Evolutionary conservation across 2,329 filamentous ascomycete genomes (phyloP).

Genomic region (Nemania sp.): DNA sequence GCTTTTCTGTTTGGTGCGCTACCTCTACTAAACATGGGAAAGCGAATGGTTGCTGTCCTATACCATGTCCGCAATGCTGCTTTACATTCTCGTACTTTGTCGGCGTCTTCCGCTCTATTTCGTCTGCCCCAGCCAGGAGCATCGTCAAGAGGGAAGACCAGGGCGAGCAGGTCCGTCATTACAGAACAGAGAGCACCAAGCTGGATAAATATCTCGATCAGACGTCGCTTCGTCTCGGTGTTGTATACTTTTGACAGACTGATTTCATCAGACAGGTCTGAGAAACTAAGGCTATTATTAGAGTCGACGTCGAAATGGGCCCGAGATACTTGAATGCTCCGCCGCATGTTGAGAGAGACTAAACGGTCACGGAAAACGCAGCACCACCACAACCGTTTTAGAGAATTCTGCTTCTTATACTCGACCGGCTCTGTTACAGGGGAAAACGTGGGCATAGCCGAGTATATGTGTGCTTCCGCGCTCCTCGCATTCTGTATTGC

Average conservation of each 20-base stretch:
- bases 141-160: conserved; percentile 50
- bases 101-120: conserved; percentile 38
- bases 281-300: conserved; percentile 43
- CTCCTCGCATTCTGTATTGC: conserved; percentile 55
- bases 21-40: conserved; percentile 45
- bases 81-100: conserved; percentile 43
- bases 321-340: conserved; percentile 53
- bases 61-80: conserved; percentile 46
- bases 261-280: conserved; percentile 52
- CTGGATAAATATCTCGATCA: conserved; percentile 50
- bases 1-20: conserved; percentile 33
- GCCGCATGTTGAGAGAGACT: conserved; percentile 52
- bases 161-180: conserved; percentile 50
- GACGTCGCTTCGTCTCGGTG: conserved; percentile 47
- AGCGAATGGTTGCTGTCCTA: conserved; percentile 42
- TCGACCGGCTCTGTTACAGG: conserved; percentile 38
- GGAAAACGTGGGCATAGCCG: conserved; percentile 39
- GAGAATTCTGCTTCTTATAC: conserved; percentile 44
- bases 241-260: conserved; percentile 50
- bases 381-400: conserved; percentile 59
- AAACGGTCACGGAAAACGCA: conserved; percentile 57
- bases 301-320: conserved; percentile 49
- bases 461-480: conserved; percentile 49
- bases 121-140: conserved; percentile 45
- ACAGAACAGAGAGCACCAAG: conserved; percentile 50